Evolutionary conservation across 768 basidiomycete species (phyloP), one percentile per base, ranked within the genome.

Genomic region (Dacryopinax primogenitus): DNA sequence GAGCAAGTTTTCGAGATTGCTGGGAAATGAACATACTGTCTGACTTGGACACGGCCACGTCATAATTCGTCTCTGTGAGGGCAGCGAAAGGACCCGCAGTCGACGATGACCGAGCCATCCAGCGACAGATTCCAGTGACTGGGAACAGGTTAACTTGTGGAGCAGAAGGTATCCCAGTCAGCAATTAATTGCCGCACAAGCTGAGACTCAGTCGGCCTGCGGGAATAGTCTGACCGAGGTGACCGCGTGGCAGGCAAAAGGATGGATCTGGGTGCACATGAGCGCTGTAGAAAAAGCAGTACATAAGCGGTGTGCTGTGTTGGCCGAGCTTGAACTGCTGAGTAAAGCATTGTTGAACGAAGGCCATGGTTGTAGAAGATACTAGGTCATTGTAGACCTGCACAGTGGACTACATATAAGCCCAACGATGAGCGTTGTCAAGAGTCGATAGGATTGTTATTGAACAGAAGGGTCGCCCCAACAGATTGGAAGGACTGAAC

Each of bases 1-100:
- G 51, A 28, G 51, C 51, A 58, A 58, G 37, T 28, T 58, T 32
- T 58, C 51, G 51, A 58, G 51, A 58, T 58, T 30, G 3, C 51
- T 28, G 51, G 32, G 4, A 32, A 39, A 11, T 39, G 37, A 39
- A n/a, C 37, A n/a, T 11, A n/a, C 37, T 11, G 37, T n/a, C 12
- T 39, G n/a, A 11, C 12, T 39, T 11, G 37, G n/a, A n/a, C 37
- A 11, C n/a, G 11, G 37, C 37, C 37, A 39, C 37, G 37, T 39
- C n/a, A n/a, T n/a, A n/a, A n/a, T n/a, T n/a, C n/a, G n/a, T n/a
- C n/a, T n/a, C n/a, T n/a, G n/a, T n/a, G n/a, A n/a, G n/a, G n/a
- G n/a, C n/a, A n/a, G n/a, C n/a, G n/a, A n/a, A n/a, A n/a, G n/a
- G n/a, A n/a, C n/a, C n/a, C n/a, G n/a, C n/a, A n/a, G n/a, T n/a